phyloP scores from a whole-genome alignment of 2,329 filamentous ascomycete species.

The Pseudodiploospora longispora region DNA sequence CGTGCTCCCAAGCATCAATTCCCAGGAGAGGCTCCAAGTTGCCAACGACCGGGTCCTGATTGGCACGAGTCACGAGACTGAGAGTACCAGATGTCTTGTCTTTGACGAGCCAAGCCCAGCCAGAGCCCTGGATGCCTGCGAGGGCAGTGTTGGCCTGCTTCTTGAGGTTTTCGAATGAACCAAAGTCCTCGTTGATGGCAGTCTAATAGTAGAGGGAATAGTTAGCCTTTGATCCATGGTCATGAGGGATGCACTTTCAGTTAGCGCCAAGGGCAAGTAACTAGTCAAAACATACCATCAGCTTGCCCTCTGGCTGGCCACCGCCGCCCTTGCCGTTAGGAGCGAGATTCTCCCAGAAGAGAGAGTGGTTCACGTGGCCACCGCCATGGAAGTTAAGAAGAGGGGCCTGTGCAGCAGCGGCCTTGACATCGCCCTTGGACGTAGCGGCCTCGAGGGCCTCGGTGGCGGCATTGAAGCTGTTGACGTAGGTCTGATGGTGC shows the following conservation, averaged over 20 bases:
- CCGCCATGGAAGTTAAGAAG: slow-evolving; percentile 73
- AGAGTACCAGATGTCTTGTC: slow-evolving; percentile 55
- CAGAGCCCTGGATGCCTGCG: slow-evolving; percentile 73
- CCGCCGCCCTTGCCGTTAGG: slow-evolving; percentile 56
- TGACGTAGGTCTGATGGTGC: slow-evolving; percentile 92
- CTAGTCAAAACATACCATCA: slow-evolving; percentile 38
- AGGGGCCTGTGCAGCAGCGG: slow-evolving; percentile 42
- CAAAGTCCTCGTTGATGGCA: slow-evolving; percentile 59
- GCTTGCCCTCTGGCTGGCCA: slow-evolving; percentile 52
- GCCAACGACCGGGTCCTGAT: slow-evolving; percentile 84
- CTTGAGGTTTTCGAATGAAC: slow-evolving; percentile 54
- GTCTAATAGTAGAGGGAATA: slow-evolving; percentile 22
- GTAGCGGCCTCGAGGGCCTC: slow-evolving; percentile 62
- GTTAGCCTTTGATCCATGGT: background rate
- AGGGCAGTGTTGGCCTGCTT: slow-evolving; percentile 62
- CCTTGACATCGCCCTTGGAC: slow-evolving; percentile 50
- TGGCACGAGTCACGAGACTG: slow-evolving; percentile 62
- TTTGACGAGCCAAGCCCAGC: slow-evolving; percentile 86
- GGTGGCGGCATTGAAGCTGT: slow-evolving; percentile 72
- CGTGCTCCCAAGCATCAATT: slow-evolving; percentile 94
- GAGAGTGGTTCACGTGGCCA: slow-evolving; percentile 77
- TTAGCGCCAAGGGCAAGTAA: slow-evolving; percentile 36
- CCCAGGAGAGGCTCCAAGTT: slow-evolving; percentile 76
- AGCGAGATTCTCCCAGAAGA: slow-evolving; percentile 79
- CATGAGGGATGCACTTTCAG: no score